Evolutionary conservation across 805 yeast genomes (phyloP).

Genomic region (Ogataea parapolymorpha): DNA sequence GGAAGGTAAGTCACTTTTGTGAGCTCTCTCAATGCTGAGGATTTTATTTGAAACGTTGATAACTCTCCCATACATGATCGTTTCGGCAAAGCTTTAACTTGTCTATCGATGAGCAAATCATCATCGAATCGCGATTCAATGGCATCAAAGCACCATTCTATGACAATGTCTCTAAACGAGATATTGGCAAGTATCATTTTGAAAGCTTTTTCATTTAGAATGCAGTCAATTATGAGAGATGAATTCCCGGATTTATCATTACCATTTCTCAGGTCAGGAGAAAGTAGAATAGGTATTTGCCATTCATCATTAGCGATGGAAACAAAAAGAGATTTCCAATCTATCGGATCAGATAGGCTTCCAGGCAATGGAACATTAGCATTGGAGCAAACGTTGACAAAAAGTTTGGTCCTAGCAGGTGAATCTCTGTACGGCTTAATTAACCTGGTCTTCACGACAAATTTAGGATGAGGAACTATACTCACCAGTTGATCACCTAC

Average conservation of each 20-base stretch:
- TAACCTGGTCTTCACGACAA: constrained; percentile 67
- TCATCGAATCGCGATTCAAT: constrained; percentile 45
- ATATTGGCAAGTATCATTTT: constrained; percentile 56
- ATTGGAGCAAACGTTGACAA: constrained; percentile 74
- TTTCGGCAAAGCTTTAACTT: constrained; percentile 60
- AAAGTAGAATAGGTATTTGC: constrained; percentile 81
- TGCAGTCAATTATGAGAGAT: constrained; percentile 75
- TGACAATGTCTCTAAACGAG: constrained; percentile 60
- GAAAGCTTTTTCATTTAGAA: constrained; percentile 62
- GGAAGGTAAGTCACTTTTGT: too few species aligned
- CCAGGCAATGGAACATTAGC: constrained; percentile 61
- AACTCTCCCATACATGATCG: constrained; percentile 61
- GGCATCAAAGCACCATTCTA: constrained; percentile 83
- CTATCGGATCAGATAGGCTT: constrained; percentile 35
- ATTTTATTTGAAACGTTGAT: neutral
- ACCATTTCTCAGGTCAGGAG: constrained; percentile 48
- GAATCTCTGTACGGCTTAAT: constrained; percentile 31
- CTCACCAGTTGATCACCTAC: neutral
- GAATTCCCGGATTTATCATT: constrained; percentile 67
- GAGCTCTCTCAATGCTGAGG: neutral
- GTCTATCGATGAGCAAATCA: constrained; percentile 54
- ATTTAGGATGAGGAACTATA: constrained; percentile 58
- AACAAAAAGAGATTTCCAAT: constrained; percentile 57
- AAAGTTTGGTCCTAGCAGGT: constrained; percentile 55
- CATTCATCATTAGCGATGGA: constrained; percentile 68